These are phyloP conservation scores for Ulota crispa DNA, from an alignment of 225 moss, liverwort and hornwort species.

Conservation along the genomic window DNA sequence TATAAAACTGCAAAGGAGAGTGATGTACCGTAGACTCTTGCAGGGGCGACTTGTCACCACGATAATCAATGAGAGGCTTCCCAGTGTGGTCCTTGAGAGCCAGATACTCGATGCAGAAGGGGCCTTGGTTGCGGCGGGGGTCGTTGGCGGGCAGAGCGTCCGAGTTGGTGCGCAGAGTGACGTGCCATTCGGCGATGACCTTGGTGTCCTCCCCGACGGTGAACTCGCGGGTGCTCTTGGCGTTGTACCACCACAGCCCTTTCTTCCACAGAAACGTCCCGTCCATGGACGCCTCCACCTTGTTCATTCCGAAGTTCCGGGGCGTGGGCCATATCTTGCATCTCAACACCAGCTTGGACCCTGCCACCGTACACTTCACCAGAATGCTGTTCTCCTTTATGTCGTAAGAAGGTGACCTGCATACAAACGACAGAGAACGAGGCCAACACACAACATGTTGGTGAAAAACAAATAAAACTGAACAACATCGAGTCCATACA, in stretches of 20 bases:
- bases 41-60: conserved; percentile 44
- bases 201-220: conserved; percentile 33
- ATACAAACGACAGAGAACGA: not conserved
- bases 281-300: conserved; percentile 44
- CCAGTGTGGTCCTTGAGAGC: conserved; percentile 48
- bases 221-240: conserved; percentile 53
- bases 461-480: not conserved
- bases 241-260: conserved; percentile 61
- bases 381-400: conserved; percentile 47
- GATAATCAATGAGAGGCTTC: conserved; percentile 40
- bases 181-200: conserved; percentile 50
- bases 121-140: conserved; percentile 48
- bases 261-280: conserved; percentile 52
- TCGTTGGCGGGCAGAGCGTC: conserved; percentile 34
- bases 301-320: conserved; percentile 53
- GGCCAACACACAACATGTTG: not conserved
- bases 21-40: conserved; percentile 22
- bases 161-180: conserved; percentile 39
- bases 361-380: conserved; percentile 43
- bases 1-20: not conserved
- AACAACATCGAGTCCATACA: not conserved
- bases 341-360: conserved; percentile 35
- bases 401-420: conserved; percentile 49
- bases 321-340: conserved; percentile 63
- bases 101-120: conserved; percentile 53